Conservation (phyloP, 306 rosid genomes). For the Bauhinia variegata region DNA sequence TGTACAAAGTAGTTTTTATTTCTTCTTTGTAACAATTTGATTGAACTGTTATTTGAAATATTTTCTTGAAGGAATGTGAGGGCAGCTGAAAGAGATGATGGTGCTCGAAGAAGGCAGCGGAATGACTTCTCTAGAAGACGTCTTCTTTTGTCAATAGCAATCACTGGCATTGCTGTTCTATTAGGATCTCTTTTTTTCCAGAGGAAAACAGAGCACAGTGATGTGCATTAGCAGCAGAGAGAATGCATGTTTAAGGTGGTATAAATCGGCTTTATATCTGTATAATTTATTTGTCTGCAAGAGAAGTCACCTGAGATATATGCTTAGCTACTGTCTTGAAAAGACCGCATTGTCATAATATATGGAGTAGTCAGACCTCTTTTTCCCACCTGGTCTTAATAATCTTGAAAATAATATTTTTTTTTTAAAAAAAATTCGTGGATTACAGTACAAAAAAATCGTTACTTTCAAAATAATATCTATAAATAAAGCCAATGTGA, state of each 20-base stretch:
- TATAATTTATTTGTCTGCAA: conserved; percentile 30
- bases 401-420: no score
- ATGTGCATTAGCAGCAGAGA: conserved; percentile 53
- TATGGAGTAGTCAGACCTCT: neutral
- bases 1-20: neutral
- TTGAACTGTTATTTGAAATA: conserved; percentile 28
- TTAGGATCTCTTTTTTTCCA: conserved; percentile 76
- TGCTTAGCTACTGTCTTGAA: conserved; percentile 24
- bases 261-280: conserved; percentile 46
- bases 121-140: conserved; percentile 61
- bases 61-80: conserved; percentile 68
- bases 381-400: no score
- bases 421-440: no score
- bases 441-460: no score
- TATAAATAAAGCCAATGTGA: no score
- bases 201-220: conserved; percentile 63
- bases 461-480: no score
- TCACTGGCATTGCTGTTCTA: conserved; percentile 85
- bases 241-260: conserved; percentile 21
- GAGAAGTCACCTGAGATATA: conserved; percentile 30
- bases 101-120: conserved; percentile 61
- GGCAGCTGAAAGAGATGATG: conserved; percentile 62
- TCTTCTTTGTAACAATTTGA: neutral
- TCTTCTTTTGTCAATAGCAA: conserved; percentile 74
- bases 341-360: conserved; percentile 37